Evolutionary conservation across 352 stramenopile genomes (phyloP).

Genomic region (Globisporangium paddicum): DNA sequence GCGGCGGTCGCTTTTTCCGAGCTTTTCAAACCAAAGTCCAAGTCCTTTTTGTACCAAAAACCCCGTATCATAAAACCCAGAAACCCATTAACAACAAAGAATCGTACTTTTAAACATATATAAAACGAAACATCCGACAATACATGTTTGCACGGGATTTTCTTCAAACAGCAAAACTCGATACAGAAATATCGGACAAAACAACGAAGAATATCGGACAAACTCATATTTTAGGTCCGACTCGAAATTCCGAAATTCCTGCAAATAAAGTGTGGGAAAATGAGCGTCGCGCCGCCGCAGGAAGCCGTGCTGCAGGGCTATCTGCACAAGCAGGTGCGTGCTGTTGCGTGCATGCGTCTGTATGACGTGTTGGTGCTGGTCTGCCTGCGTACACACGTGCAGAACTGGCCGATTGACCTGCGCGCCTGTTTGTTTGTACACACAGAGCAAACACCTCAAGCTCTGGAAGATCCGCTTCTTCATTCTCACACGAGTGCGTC

Average conservation of each 20-base stretch:
- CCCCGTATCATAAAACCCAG: too few species aligned
- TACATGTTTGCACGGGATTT: too few species aligned
- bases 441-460: slow-evolving; percentile 80
- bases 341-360: background rate
- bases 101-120: too few species aligned
- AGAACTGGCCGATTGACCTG: background rate
- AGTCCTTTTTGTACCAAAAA: background rate
- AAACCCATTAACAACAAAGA: too few species aligned
- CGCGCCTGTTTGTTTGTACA: background rate
- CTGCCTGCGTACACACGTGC: background rate
- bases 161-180: too few species aligned
- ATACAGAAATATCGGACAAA: background rate
- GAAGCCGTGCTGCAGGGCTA: slow-evolving; percentile 73
- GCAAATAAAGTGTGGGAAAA: slow-evolving; percentile 8
- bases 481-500: slow-evolving; percentile 58
- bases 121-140: too few species aligned
- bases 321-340: slow-evolving; percentile 73
- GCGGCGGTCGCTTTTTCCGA: background rate
- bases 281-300: slow-evolving; percentile 44
- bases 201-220: too few species aligned
- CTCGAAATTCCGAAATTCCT: slow-evolving; percentile 3
- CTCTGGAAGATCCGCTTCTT: slow-evolving; percentile 88
- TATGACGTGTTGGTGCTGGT: background rate
- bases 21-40: background rate
- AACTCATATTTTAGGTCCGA: too few species aligned